A percentile compares a stretch with the other conserved stretches of the same genome.
These are phyloP conservation scores for Saccharomyces pastorianus DNA, from an alignment of 1,139 yeast genomes.

Conservation along the genomic window DNA sequence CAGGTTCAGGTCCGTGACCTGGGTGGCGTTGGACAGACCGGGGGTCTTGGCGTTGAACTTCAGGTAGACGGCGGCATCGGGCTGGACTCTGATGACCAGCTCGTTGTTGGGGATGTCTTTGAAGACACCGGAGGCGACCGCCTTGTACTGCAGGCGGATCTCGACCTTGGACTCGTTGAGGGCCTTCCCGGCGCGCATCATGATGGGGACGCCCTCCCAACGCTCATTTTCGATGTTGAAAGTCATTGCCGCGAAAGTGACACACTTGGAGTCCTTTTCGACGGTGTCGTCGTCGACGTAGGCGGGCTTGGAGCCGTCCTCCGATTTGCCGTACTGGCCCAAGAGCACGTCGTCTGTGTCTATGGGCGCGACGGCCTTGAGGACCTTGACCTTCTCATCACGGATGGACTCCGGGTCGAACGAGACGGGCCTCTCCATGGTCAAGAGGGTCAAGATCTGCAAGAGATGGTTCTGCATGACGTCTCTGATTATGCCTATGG, in stretches of 20 bases:
- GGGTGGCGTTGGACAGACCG: constrained; percentile 73
- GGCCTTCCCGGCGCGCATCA: constrained; percentile 95
- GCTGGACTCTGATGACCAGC: constrained; percentile 88
- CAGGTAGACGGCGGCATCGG: constrained; percentile 86
- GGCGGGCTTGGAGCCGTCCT: constrained; percentile 82
- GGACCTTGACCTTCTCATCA: constrained; percentile 90
- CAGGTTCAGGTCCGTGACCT: constrained; percentile 82
- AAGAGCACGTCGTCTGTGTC: constrained; percentile 61
- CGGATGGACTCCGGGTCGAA: constrained; percentile 89
- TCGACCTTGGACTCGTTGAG: constrained; percentile 89
- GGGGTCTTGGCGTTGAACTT: constrained; percentile 91
- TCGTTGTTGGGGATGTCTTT: constrained; percentile 81
- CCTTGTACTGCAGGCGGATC: constrained; percentile 85
- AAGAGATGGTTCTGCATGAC: constrained; percentile 96
- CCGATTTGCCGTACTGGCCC: constrained; percentile 82
- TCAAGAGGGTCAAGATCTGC: constrained; percentile 82
- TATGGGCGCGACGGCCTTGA: constrained; percentile 71
- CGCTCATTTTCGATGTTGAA: constrained; percentile 79
- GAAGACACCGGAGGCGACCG: constrained; percentile 77
- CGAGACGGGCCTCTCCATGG: constrained; percentile 92
- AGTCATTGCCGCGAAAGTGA: constrained; percentile 84
- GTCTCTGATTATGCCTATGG: constrained; percentile 91
- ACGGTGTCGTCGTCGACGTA: constrained; percentile 94
- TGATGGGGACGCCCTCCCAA: constrained; percentile 97
- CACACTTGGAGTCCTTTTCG: constrained; percentile 68